Evolutionary conservation across 1,284 basidiomycete genomes (phyloP).

Genomic region (Ustilago trichophora): DNA sequence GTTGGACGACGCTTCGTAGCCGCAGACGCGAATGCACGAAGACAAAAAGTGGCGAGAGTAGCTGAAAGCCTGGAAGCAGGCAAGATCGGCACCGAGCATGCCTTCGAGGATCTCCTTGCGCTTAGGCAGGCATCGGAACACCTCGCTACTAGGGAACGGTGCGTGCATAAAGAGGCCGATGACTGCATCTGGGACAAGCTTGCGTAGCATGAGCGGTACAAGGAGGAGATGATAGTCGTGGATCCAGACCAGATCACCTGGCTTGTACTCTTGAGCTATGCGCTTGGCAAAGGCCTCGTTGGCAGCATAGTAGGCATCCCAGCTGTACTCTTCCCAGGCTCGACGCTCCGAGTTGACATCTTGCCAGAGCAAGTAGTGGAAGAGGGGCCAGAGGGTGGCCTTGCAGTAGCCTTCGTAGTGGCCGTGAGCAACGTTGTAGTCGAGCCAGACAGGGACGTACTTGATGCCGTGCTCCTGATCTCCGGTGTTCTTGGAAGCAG

Average conservation of each 20-base stretch:
- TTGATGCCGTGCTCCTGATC: slow-evolving; percentile 66
- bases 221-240: slow-evolving; percentile 84
- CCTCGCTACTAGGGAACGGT: slow-evolving; percentile 94
- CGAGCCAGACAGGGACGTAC: slow-evolving; percentile 91
- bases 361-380: slow-evolving; percentile 98
- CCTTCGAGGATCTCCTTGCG: slow-evolving; percentile 94
- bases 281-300: slow-evolving; percentile 85
- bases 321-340: slow-evolving; percentile 77
- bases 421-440: slow-evolving; percentile 86
- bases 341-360: slow-evolving; percentile 73
- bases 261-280: slow-evolving; percentile 79
- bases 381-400: slow-evolving; percentile 94
- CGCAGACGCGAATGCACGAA: slow-evolving; percentile 93
- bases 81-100: slow-evolving; percentile 95
- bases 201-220: slow-evolving; percentile 84
- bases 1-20: slow-evolving; percentile 82
- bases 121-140: slow-evolving; percentile 87
- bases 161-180: slow-evolving; percentile 96
- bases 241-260: slow-evolving; percentile 79
- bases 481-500: slow-evolving; percentile 67
- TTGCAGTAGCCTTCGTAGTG: slow-evolving; percentile 97
- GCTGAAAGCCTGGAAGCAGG: slow-evolving; percentile 95
- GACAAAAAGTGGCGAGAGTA: slow-evolving; percentile 95
- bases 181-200: slow-evolving; percentile 76
- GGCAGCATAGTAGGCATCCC: slow-evolving; percentile 84